A percentile compares a stretch with the other conserved stretches of the same genome.
phyloP scores from a whole-genome alignment of 2,329 filamentous ascomycete genomes.

The Triangularia setosa region DNA sequence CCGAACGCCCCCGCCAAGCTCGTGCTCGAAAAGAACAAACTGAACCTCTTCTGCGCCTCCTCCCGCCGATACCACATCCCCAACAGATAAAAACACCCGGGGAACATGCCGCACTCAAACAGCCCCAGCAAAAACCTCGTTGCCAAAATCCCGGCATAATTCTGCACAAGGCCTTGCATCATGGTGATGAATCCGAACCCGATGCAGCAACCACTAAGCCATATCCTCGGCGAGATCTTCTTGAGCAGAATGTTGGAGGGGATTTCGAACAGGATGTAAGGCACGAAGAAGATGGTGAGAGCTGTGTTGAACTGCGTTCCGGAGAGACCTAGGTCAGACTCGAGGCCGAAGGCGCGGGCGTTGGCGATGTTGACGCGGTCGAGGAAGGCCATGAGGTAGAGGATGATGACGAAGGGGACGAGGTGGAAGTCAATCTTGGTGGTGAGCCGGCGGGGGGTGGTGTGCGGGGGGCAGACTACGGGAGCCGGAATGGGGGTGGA shows the following conservation, averaged over 20 bases:
- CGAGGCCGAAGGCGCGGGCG: constrained; percentile 64
- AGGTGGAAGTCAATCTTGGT: constrained; percentile 67
- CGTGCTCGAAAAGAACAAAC: constrained; percentile 86
- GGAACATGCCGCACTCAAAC: constrained; percentile 73
- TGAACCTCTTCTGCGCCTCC: constrained; percentile 88
- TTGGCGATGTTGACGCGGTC: constrained; percentile 79
- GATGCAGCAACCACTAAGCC: constrained; percentile 81
- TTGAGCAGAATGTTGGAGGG: constrained; percentile 72
- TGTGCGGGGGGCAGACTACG: constrained; percentile 48
- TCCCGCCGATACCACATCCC: constrained; percentile 80
- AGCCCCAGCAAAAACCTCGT: constrained; percentile 83
- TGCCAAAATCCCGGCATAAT: constrained; percentile 70
- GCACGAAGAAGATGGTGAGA: constrained; percentile 77
- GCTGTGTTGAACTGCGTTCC: constrained; percentile 67
- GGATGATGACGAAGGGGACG: constrained; percentile 67
- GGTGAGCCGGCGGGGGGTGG: constrained; percentile 62
- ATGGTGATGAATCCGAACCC: constrained; percentile 72
- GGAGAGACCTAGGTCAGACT: constrained; percentile 56
- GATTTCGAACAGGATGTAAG: constrained; percentile 70
- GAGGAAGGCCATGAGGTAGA: constrained; percentile 68
- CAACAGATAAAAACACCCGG: constrained; percentile 65
- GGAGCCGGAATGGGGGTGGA: constrained; percentile 9
- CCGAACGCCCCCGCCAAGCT: constrained; percentile 80
- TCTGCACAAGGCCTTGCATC: constrained; percentile 72
- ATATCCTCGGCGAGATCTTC: constrained; percentile 60